Evolutionary conservation across 805 yeast species (phyloP), one percentile per base, ranked within the genome.

Genomic region (Sugiyamaella chiloensis): DNA sequence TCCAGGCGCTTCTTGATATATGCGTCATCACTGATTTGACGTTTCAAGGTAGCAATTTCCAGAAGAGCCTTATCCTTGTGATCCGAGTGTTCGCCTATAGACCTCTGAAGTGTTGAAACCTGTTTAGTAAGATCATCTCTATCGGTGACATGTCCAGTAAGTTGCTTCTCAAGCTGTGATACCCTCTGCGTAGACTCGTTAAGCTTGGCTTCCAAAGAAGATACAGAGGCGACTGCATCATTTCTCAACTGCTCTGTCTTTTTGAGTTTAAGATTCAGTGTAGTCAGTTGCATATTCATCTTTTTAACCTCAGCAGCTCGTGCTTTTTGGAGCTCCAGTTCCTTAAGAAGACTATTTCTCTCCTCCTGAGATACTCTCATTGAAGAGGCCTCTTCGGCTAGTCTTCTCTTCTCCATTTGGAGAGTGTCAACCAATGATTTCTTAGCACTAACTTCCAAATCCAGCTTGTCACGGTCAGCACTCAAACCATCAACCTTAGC

Each of bases 371-470:
- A 24, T 16, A 36, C 31, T 17, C 32, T 29, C 3, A 52, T 39
- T 11, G 42, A 36, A 19, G 34, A 46, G 16, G 32, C 19, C 12
- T 42, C 17, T 11, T 51, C 58, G 17, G 19, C 17, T 6, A 53
- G 42, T 2, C 29, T 29, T 5, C 42, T 52, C 27, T 46, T 49
- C 41, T 56, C 57, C 16, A 16, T 20, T 26, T 44, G 35, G 8
- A 57, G 51, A 5, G 34, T 37, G 20, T 41, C 47, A n/a, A 58
- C 52, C n/a, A 41, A 40, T 8, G 45, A 20, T 30, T 52, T 47
- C 46, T 57, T 53, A 11, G 60, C 56, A 8, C 43, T 44, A n/a
- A 57, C 23, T 34, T 57, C 58, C 2, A 55, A 56, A 19, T 40
- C 31, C 41, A 40, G 43, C 34, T 42, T 44, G 21, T 29, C 44